Base-by-base conservation (phyloP, 352 stramenopile species). In the Pythium dissimile region DNA sequence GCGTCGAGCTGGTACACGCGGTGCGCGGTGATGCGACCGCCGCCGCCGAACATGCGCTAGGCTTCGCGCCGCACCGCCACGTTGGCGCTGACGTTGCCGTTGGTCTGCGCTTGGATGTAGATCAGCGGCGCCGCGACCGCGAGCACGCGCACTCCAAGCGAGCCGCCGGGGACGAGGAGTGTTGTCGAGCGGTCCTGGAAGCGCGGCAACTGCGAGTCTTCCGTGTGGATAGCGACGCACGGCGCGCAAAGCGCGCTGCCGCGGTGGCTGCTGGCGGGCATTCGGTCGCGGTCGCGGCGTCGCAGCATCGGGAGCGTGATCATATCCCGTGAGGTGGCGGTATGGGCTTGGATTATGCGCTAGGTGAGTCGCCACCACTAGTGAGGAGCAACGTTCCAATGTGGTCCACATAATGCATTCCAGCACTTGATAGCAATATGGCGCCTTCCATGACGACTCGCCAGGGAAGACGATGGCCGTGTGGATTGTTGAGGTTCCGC, bases 1-100 rank as follows among this genome's bases (percentile, higher is more conserved):
- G 52, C 53, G 52, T 80, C 63, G 21, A 86, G 53, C n/a, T 67
- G 62, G 55, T 86, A 84, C 15, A 86, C 51, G 7, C 73, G 73
- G 39, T 86, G 76, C 7, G 73, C 73, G 2, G 63, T 60, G 27
- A 84, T 82, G 45, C 75, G 68, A 5, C 73, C 71, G 2, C 27
- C 9, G 2, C 27, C 9, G 15, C 63, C 63, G 12, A 77, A 64
- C 2, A 52, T 37, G 8, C 23, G 7, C 15, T 52, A 28, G 5
- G 65, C 37, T 24, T 38, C 18, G 13, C 13, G 39, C 10, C 46
- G 52, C 37, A 72, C 42, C 45, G 50, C 51, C n/a, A 31, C 20
- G 41, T 66, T 62, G 16, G 48, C 1, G 6, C 57, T 34, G 9
- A 8, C 3, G 30, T 1, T 5, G 30, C 45, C 46, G 31, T 46